Evolutionary conservation across 495 filamentous ascomycete species (phyloP).

Genomic region (Usnea hakonensis): DNA sequence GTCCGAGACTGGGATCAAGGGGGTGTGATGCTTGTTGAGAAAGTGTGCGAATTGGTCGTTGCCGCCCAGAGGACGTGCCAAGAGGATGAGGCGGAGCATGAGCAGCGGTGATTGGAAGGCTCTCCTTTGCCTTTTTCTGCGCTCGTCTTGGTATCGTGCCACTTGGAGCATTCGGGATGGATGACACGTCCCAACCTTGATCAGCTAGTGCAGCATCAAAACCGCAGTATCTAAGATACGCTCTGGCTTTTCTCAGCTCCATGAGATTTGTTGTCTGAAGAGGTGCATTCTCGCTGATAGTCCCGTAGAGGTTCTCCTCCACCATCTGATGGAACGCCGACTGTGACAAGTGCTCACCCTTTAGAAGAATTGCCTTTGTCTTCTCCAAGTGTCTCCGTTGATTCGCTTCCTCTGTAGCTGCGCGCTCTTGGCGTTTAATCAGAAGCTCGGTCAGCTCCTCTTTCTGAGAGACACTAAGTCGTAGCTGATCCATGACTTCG

Average conservation of each 20-base stretch:
- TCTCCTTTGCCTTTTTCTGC: neutral
- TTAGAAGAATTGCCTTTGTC: neutral
- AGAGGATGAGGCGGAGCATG: neutral
- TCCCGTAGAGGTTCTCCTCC: neutral
- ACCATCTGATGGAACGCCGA: conserved; percentile 1
- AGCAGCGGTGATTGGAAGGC: neutral
- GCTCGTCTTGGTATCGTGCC: neutral
- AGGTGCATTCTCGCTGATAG: neutral
- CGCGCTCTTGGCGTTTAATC: conserved; percentile 23
- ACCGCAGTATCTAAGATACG: conserved; percentile 4
- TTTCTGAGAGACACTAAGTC: conserved; percentile 24
- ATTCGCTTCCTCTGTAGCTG: neutral
- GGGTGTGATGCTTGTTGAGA: neutral
- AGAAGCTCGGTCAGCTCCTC: conserved; percentile 18
- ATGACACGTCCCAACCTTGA: neutral
- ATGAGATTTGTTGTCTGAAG: neutral
- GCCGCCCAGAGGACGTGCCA: neutral
- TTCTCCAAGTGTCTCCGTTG: neutral
- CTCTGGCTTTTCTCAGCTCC: conserved; percentile 2
- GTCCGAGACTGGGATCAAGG: neutral
- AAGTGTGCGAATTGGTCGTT: neutral
- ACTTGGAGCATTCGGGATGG: neutral
- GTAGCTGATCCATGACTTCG: conserved; percentile 22
- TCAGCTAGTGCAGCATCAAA: conserved; percentile 5
- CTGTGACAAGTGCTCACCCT: neutral